Conservation (phyloP, 2,329 filamentous ascomycete genomes). For the Macroventuria anomochaeta region DNA sequence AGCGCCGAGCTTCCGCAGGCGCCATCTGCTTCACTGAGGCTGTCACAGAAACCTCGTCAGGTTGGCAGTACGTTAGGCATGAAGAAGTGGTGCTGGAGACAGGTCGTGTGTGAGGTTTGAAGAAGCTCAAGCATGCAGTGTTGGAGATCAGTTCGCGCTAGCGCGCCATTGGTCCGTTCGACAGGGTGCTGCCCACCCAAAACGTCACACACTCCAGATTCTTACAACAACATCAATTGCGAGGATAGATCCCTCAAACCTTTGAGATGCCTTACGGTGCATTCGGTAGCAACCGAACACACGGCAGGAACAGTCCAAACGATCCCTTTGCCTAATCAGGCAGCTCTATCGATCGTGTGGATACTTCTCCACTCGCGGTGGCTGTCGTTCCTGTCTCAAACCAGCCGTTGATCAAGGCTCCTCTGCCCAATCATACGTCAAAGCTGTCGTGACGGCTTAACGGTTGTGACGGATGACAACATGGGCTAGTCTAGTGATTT, state of each 20-base stretch:
- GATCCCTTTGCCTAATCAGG: slow-evolving; percentile 23
- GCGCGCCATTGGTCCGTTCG: slow-evolving; percentile 17
- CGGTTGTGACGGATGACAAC: slow-evolving; percentile 30
- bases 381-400: slow-evolving; percentile 18
- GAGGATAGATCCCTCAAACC: slow-evolving; percentile 40
- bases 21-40: slow-evolving; percentile 37
- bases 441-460: slow-evolving; percentile 18
- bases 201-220: slow-evolving; percentile 22
- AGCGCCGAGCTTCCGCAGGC: slow-evolving; percentile 32
- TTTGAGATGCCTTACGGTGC: slow-evolving; percentile 43
- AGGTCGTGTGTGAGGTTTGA: slow-evolving; percentile 41
- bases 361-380: slow-evolving; percentile 17
- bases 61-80: slow-evolving; percentile 41
- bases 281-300: slow-evolving; percentile 32
- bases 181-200: slow-evolving; percentile 22
- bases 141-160: slow-evolving; percentile 31
- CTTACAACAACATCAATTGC: slow-evolving; percentile 31
- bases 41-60: slow-evolving; percentile 32
- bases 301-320: slow-evolving; percentile 32
- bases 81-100: slow-evolving; percentile 43
- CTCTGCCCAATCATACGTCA: slow-evolving; percentile 19
- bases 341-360: slow-evolving; percentile 18
- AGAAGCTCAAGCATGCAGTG: slow-evolving; percentile 35
- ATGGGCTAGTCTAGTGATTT: slow-evolving; percentile 22
- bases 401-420: slow-evolving; percentile 6